A percentile compares a stretch with the other conserved stretches of the same genome.
Evolutionary conservation across 2,329 filamentous ascomycete genomes (phyloP).

Genomic region (Aquanectria penicillioides): DNA sequence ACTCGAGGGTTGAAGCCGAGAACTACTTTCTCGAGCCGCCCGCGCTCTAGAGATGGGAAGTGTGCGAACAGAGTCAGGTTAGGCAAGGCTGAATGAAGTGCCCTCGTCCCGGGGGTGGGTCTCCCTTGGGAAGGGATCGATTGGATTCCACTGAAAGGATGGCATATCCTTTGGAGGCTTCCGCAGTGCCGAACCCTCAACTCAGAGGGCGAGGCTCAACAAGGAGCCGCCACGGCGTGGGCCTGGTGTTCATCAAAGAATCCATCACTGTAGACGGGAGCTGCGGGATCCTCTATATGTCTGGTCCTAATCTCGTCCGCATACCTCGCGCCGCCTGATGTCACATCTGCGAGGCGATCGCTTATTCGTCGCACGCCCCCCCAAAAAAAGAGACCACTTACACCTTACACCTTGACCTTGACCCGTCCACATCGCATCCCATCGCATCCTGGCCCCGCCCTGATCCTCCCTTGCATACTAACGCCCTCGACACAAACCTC

Average conservation of each 20-base stretch:
- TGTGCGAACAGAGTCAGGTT: constrained; percentile 16
- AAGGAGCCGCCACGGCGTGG: constrained; percentile 29
- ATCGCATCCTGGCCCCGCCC: constrained; percentile 46
- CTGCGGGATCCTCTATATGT: constrained; percentile 43
- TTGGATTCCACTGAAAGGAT: constrained; percentile 29
- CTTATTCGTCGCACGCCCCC: constrained; percentile 35
- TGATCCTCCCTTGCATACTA: constrained; percentile 49
- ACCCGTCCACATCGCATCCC: no score
- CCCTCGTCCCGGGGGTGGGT: constrained; percentile 26
- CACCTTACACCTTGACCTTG: neutral
- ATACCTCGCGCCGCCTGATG: constrained; percentile 47
- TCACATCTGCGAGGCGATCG: constrained; percentile 29
- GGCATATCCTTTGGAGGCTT: constrained; percentile 26
- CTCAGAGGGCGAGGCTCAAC: constrained; percentile 6
- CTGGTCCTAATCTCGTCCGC: constrained; percentile 54
- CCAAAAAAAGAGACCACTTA: constrained; percentile 32
- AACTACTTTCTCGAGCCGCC: constrained; percentile 30
- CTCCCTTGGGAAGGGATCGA: constrained; percentile 42
- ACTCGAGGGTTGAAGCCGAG: constrained; percentile 48
- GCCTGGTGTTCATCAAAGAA: constrained; percentile 41
- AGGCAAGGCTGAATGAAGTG: constrained; percentile 41
- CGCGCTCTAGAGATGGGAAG: neutral
- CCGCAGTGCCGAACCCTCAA: constrained; percentile 27
- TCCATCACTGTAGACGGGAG: constrained; percentile 39
- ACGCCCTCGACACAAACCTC: constrained; percentile 48